Conservation (phyloP, 169 alveolate species). For the Plasmodium chabaudi region DNA sequence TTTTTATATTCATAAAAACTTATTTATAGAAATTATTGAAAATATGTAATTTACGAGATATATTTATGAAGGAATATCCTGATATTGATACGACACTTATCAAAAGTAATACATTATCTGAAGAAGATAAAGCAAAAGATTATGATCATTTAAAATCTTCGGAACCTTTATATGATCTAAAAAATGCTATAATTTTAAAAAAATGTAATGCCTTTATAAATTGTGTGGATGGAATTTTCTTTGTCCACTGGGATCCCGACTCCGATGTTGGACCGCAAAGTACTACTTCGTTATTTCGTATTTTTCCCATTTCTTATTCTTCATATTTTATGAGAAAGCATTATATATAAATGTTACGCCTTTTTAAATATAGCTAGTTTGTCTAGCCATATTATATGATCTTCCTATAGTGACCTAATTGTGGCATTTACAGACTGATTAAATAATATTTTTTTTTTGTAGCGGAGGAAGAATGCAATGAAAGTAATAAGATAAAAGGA, state of each 20-base stretch:
- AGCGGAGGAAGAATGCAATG: slow-evolving; percentile 30
- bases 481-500: slow-evolving; percentile 24
- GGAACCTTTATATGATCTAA: slow-evolving; percentile 58
- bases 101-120: not conserved
- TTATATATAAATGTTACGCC: no score
- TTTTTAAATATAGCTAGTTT: no score
- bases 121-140: slow-evolving; percentile 7
- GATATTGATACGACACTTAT: slow-evolving; percentile 45
- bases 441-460: no score
- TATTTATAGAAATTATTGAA: slow-evolving; percentile 12
- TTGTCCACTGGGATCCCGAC: slow-evolving; percentile 56
- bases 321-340: no score
- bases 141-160: slow-evolving; percentile 1
- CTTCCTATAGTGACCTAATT: no score
- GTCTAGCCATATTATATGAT: no score
- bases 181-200: slow-evolving; percentile 34
- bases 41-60: slow-evolving; percentile 48
- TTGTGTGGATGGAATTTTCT: slow-evolving; percentile 62
- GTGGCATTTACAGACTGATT: no score
- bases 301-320: no score
- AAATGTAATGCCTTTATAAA: slow-evolving; percentile 67
- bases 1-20: not conserved
- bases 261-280: slow-evolving; percentile 49
- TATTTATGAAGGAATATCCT: slow-evolving; percentile 16
- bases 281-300: not conserved